A percentile compares a stretch with the other conserved stretches of the same genome.
Evolutionary conservation across 1,284 basidiomycete species (phyloP).

Genomic region (Tetrapyrgos nigripes): DNA sequence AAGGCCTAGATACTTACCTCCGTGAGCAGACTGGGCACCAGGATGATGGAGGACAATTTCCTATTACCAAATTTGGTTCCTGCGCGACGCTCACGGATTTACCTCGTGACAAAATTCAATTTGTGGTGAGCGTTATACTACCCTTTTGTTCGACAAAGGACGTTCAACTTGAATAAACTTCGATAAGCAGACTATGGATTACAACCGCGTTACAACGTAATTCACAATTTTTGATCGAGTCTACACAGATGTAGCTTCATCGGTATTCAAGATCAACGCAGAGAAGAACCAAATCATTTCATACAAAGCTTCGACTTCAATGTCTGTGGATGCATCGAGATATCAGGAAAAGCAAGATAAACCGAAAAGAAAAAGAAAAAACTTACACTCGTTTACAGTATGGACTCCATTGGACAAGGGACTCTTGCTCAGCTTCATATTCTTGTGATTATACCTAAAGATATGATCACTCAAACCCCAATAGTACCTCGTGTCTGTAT

Average conservation of each 20-base stretch:
- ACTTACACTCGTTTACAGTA: conserved; percentile 49
- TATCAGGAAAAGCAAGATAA: not conserved
- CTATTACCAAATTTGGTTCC: too few species aligned
- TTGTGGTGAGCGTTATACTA: too few species aligned
- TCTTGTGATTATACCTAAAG: conserved; percentile 50
- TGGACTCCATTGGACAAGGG: conserved; percentile 48
- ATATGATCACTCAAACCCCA: conserved; percentile 54
- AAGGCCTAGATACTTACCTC: too few species aligned
- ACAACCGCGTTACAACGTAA: too few species aligned
- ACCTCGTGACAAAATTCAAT: too few species aligned
- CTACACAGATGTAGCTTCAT: conserved; percentile 15
- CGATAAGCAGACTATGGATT: too few species aligned
- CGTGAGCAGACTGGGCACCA: too few species aligned
- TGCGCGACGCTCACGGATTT: too few species aligned
- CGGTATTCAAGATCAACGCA: conserved; percentile 25
- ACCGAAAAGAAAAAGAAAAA: not conserved
- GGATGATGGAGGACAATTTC: too few species aligned
- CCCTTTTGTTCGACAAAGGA: too few species aligned
- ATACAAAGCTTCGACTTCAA: conserved; percentile 17
- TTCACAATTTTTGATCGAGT: too few species aligned
- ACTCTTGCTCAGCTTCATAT: conserved; percentile 30
- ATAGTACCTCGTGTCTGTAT: conserved; percentile 50
- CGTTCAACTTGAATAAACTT: too few species aligned
- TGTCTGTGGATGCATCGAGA: conserved; percentile 4
- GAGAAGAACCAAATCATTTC: conserved; percentile 27